These are phyloP conservation scores for Persicaria maculosa DNA, from an alignment of 148 eudicot species.

Conservation along the genomic window DNA sequence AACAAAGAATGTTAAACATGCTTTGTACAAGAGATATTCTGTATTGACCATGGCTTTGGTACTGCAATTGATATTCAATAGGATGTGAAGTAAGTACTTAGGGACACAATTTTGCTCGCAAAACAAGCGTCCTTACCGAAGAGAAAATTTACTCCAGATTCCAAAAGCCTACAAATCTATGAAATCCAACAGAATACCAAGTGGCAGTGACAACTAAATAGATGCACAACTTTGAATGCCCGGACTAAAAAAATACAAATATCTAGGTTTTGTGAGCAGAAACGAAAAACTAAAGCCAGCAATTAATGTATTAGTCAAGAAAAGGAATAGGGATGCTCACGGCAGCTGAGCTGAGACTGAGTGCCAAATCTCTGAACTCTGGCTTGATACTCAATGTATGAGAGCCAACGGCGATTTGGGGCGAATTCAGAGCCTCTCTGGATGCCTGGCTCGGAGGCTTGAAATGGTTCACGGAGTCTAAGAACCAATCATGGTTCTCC, in stretches of 20 bases:
- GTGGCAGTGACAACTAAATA: background rate
- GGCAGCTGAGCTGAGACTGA: conserved; percentile 62
- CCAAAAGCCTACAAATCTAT: background rate
- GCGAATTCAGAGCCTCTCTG: conserved; percentile 61
- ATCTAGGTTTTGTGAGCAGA: conserved; percentile 2
- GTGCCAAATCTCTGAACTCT: conserved; percentile 54
- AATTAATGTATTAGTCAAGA: background rate
- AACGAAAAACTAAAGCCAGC: background rate
- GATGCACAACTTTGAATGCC: background rate
- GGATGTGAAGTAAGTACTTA: background rate
- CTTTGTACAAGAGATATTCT: background rate
- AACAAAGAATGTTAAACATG: background rate
- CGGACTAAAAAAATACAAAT: background rate
- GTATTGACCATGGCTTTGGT: background rate
- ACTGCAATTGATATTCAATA: background rate
- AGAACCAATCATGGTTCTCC: conserved; percentile 66
- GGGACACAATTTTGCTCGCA: background rate
- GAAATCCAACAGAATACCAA: background rate
- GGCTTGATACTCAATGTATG: conserved; percentile 57
- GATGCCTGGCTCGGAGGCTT: conserved; percentile 70
- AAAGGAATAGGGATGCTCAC: conserved; percentile 28
- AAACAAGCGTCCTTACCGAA: background rate
- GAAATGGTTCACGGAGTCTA: conserved; percentile 58
- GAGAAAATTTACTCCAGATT: too few species aligned
- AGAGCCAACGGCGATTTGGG: conserved; percentile 41